A percentile compares a stretch with the other conserved stretches of the same genome.
phyloP scores from a whole-genome alignment of 208 protist species.

The Porcisia deanei region DNA sequence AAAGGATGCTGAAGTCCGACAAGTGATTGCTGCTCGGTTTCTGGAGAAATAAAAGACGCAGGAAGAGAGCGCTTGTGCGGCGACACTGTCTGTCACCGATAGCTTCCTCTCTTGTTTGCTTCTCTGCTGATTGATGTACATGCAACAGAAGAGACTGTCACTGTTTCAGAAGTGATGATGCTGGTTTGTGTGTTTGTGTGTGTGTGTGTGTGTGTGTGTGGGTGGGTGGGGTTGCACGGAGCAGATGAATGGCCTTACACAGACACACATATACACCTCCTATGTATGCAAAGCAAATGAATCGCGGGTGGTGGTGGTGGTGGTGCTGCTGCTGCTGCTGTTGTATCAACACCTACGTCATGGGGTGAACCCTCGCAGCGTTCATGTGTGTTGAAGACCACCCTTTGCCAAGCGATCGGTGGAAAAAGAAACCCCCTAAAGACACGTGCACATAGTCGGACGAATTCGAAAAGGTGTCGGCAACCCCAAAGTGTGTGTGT shows the following conservation, averaged over 20 bases:
- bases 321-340: no score
- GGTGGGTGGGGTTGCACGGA: background rate
- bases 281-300: background rate
- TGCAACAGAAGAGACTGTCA: background rate
- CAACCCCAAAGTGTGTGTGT: background rate
- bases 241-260: no score
- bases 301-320: background rate
- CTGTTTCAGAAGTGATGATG: background rate
- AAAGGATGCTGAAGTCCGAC: conserved; percentile 88
- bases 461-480: no score
- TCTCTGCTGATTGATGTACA: conserved; percentile 6
- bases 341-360: background rate
- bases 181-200: background rate
- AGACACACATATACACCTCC: background rate
- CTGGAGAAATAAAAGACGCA: background rate
- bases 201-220: background rate
- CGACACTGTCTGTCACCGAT: background rate
- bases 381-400: background rate
- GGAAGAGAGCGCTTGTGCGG: background rate
- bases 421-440: background rate
- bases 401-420: background rate
- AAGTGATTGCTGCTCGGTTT: conserved; percentile 21
- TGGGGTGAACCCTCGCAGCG: background rate
- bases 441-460: background rate
- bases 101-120: background rate